Base-by-base conservation (phyloP, 2,329 filamentous ascomycete species). In the Pseudogymnoascus sp. region DNA sequence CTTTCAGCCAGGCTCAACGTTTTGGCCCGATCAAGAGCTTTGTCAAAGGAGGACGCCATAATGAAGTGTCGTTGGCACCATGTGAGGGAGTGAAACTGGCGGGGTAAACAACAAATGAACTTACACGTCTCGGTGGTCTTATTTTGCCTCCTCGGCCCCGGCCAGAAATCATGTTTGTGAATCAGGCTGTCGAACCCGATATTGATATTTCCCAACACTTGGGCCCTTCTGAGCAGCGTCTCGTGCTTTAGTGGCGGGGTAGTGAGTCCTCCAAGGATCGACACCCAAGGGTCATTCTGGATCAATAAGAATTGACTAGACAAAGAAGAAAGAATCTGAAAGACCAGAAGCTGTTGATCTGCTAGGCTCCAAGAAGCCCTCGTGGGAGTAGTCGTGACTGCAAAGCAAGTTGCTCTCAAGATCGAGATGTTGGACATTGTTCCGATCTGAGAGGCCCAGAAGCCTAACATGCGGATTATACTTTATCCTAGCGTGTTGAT, bases 41-140 rank as follows among this genome's bases (percentile, higher is more conserved):
- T 51, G 25, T 51, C 42, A 51, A 51, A 2, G 13, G 7, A 4
- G n/a, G 42, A 10, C 13, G 13, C 42, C 42, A 51, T 25, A 13
- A 42, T 25, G 4, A 42, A 42, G 17, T 13, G 17, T 42, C 5
- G 39, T 21, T 10, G 39, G 39, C 21, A 29, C 41, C 3, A 6
- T 27, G 12, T 8, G 4, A 21, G 2, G 21, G 12, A 31, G 5
- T 55, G n/a, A 55, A 33, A 10, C 5, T 15, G 41, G 48, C 12
- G 44, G 9, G 48, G 10, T 55, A 33, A 55, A 55, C n/a, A 8
- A 4, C 27, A 33, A 55, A 9, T 21, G 48, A 55, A 81, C 85
- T 73, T 79, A 90, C 88, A 74, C 84, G 80, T 71, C 85, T 79
- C 36, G 88, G 88, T 62, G 87, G 83, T 61, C 86, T 78, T 64